phyloP scores from a whole-genome alignment of 108 stramenopile species.

The Parmales sp. region DNA sequence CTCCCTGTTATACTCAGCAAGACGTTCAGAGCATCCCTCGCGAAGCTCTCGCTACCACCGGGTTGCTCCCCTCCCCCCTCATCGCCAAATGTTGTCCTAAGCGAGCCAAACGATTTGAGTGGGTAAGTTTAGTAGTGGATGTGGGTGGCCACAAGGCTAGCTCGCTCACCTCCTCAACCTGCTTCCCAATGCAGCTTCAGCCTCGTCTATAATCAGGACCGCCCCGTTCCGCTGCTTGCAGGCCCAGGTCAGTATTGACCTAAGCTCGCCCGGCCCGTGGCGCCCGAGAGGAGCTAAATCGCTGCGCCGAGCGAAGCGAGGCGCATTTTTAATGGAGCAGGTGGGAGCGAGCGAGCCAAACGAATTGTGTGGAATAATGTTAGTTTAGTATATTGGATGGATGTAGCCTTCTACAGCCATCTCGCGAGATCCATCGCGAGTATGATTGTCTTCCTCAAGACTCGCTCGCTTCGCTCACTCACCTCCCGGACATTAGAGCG shows the following conservation, averaged over 20 bases:
- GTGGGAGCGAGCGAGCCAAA: too few species aligned
- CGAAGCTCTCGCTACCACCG: slow-evolving; percentile 14
- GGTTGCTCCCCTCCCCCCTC: not conserved
- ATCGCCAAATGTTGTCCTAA: not conserved
- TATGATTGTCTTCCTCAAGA: too few species aligned
- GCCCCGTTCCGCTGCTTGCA: slow-evolving; percentile 44
- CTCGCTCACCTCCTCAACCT: slow-evolving; percentile 15
- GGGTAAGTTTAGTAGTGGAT: too few species aligned
- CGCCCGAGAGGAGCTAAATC: slow-evolving; percentile 58
- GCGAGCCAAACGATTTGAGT: too few species aligned
- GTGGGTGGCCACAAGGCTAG: too few species aligned
- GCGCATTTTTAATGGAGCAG: too few species aligned
- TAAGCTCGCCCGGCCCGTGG: slow-evolving; percentile 71
- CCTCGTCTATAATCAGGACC: slow-evolving; percentile 77
- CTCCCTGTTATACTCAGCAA: slow-evolving; percentile 68
- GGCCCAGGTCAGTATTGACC: slow-evolving; percentile 69
- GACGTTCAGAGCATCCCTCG: slow-evolving; percentile 44
- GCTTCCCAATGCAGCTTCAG: slow-evolving; percentile 57
- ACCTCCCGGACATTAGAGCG: slow-evolving; percentile 72
- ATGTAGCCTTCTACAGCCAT: too few species aligned
- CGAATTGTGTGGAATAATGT: too few species aligned
- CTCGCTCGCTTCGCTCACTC: too few species aligned
- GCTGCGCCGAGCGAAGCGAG: too few species aligned
- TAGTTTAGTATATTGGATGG: too few species aligned
- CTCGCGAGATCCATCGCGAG: too few species aligned